A percentile compares a stretch with the other conserved stretches of the same genome.
Evolutionary conservation across 371 early-diverging fungal genomes (phyloP).

Genomic region (Apophysomyces trapeziformis): DNA sequence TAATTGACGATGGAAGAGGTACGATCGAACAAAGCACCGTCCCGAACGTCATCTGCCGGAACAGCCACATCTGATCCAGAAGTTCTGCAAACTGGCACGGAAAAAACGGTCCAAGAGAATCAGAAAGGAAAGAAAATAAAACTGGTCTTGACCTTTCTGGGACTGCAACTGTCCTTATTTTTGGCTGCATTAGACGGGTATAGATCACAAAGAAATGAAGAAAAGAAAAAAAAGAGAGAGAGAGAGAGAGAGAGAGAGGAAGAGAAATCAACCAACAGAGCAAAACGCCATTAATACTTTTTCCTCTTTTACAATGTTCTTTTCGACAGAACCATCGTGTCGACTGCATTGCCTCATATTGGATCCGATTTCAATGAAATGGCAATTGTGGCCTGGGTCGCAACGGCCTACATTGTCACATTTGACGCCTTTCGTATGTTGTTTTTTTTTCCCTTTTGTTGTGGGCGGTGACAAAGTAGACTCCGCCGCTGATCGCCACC

Average conservation of each 20-base stretch:
- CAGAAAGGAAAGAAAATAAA: background rate
- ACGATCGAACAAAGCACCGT: background rate
- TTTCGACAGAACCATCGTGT: constrained; percentile 67
- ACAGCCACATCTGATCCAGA: background rate
- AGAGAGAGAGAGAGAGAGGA: background rate
- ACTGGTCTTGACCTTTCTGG: constrained; percentile 39
- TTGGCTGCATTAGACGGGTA: constrained; percentile 78
- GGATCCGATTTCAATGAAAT: constrained; percentile 73
- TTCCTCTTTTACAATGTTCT: background rate
- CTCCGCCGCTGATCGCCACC: constrained; percentile 2
- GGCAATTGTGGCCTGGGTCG: constrained; percentile 68
- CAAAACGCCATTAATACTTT: too few species aligned
- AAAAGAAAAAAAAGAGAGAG: background rate
- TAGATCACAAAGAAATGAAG: background rate
- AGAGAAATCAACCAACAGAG: background rate
- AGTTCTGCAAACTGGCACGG: background rate
- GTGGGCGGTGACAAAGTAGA: background rate
- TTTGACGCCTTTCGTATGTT: constrained; percentile 52
- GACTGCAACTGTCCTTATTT: constrained; percentile 67
- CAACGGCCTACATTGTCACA: constrained; percentile 65
- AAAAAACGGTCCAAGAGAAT: background rate
- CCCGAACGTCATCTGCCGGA: background rate
- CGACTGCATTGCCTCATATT: constrained; percentile 73
- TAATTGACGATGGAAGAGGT: background rate
- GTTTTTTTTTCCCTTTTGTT: background rate